Base-by-base conservation (phyloP, 768 basidiomycete genomes). In the Trametes cingulata region DNA sequence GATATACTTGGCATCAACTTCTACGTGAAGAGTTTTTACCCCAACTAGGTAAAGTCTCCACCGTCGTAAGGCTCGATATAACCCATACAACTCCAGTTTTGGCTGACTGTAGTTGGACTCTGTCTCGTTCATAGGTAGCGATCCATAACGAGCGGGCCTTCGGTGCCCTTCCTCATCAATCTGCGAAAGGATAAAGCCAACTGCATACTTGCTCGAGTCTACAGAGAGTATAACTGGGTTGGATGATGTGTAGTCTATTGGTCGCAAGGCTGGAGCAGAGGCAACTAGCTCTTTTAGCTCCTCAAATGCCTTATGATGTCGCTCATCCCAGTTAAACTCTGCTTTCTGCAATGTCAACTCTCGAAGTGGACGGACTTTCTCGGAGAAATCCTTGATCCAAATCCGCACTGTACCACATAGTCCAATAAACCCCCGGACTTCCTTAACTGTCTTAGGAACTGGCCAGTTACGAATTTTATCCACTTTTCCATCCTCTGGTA, bases 121-220 rank as follows among this genome's bases (percentile, higher is more conserved):
- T 35, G 49, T 22, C 2, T 69, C 64, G 50, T 70, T 77, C 56
- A 72, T 65, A 2, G 75, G 52, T 14, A 78, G 53, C 0, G 76
- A 79, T 0, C 76, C 73, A 60, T 71, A 80, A 0, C 67, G 61
- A 0, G 72, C 68, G 1, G 70, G 73, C 17, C 62, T 39, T 41
- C 67, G 43, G 29, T 50, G 35, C 8, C 61, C 64, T 2, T 59
- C 22, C 1, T 70, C 61, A 3, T 56, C 56, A 0, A 70, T 50
- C 58, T 81, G 79, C 13, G 68, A 76, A 0, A 81, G 67, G 27
- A 76, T 69, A 29, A 68, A 78, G 0, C 78, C 76, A 0, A 79
- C 69, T 0, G 73, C 75, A 7, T 75, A 70, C 6, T 52, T 41
- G 0, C 70, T 74, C 0, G 76, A 73, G 60, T 80, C n/a, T n/a